A percentile compares a stretch with the other conserved stretches of the same genome.
These are phyloP conservation scores for Solanum tarapatanum DNA, from an alignment of 257 asterid genomes.

Conservation along the genomic window DNA sequence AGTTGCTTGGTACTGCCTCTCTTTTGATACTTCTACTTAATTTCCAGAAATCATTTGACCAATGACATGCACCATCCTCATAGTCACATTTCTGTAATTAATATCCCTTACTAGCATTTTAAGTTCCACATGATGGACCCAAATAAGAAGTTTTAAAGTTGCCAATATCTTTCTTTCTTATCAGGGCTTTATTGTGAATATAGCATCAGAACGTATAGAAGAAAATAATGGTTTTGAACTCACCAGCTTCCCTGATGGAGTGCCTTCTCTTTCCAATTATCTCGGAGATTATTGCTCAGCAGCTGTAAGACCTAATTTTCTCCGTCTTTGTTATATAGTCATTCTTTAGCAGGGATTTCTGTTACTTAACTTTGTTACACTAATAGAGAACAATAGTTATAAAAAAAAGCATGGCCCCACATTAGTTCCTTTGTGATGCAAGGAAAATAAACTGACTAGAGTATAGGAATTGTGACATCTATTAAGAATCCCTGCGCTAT, in stretches of 20 bases:
- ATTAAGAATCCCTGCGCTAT: neutral
- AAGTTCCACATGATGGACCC: neutral
- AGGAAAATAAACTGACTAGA: neutral
- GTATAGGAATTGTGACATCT: neutral
- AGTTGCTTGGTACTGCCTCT: slow-evolving; percentile 69
- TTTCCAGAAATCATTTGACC: neutral
- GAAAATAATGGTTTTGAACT: slow-evolving; percentile 51
- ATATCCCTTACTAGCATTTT: neutral
- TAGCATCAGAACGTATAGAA: slow-evolving; percentile 34
- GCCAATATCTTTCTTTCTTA: slow-evolving; percentile 5
- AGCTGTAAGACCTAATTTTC: slow-evolving; percentile 38
- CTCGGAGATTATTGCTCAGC: slow-evolving; percentile 72
- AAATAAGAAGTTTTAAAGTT: neutral
- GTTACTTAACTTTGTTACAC: neutral
- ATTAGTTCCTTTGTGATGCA: neutral
- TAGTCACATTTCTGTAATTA: neutral
- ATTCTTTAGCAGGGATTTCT: neutral
- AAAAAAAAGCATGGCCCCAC: neutral
- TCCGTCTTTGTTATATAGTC: neutral
- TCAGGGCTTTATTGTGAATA: slow-evolving; percentile 65
- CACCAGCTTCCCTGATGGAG: slow-evolving; percentile 60
- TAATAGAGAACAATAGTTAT: neutral
- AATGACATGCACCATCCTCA: neutral
- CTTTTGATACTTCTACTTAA: slow-evolving; percentile 4
- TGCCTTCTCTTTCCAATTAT: slow-evolving; percentile 69